These are phyloP conservation scores for Rhinocladiella similis DNA, from an alignment of 2,329 filamentous ascomycete species.

Conservation along the genomic window DNA sequence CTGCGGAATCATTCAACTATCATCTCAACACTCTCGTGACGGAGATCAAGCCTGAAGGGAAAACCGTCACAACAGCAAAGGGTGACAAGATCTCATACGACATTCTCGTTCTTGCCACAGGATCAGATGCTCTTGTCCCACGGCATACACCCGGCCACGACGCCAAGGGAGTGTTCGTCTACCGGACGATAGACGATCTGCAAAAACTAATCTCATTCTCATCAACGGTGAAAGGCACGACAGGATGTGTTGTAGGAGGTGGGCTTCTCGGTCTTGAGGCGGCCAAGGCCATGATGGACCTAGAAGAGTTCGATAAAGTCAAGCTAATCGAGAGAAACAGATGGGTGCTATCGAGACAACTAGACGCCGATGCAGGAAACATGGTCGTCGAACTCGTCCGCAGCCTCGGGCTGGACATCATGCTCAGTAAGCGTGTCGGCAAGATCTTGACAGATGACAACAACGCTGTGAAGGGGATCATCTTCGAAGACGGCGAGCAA, in stretches of 20 bases:
- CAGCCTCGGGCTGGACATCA: conserved; percentile 74
- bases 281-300: conserved; percentile 87
- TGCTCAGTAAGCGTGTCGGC: conserved; percentile 74
- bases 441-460: conserved; percentile 67
- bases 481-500: conserved; percentile 77
- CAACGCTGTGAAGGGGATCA: conserved; percentile 70
- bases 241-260: conserved; percentile 77
- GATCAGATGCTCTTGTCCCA: conserved; percentile 78
- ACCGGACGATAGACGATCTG: conserved; percentile 81
- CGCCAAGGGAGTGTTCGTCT: conserved; percentile 83
- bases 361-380: conserved; percentile 76
- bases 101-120: conserved; percentile 78
- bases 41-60: conserved; percentile 63
- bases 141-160: conserved; percentile 73
- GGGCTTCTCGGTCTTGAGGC: conserved; percentile 84
- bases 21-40: conserved; percentile 74
- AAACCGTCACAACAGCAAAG: conserved; percentile 69
- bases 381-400: conserved; percentile 82
- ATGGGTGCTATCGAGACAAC: conserved; percentile 80
- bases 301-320: conserved; percentile 71
- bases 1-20: conserved; percentile 68
- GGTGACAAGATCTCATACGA: conserved; percentile 73
- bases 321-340: conserved; percentile 78
- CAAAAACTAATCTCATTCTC: conserved; percentile 75
- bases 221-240: conserved; percentile 63